These are phyloP conservation scores for Dactylis glomerata DNA, from an alignment of 176 grass and related monocot species.

Conservation along the genomic window DNA sequence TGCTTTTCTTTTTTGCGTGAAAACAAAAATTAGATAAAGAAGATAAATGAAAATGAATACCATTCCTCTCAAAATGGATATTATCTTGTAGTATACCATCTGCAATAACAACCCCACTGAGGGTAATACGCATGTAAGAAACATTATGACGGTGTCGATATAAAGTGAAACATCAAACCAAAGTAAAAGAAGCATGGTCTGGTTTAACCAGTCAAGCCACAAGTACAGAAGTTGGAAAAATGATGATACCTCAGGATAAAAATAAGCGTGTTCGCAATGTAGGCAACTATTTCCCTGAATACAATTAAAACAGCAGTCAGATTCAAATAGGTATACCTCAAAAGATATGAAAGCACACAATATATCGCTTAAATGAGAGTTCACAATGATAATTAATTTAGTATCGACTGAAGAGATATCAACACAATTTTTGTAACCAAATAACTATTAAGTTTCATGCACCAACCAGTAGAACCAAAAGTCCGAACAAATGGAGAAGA, in stretches of 20 bases:
- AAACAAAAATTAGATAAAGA: neutral
- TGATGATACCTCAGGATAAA: constrained; percentile 84
- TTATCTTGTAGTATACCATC: constrained; percentile 74
- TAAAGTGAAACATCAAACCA: neutral
- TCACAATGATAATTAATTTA: neutral
- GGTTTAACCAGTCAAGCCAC: neutral
- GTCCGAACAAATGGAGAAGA: too few relatives aligned
- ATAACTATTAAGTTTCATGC: too few relatives aligned
- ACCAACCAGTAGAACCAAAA: too few relatives aligned
- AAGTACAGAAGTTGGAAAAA: neutral
- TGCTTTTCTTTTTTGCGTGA: neutral
- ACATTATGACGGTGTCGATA: neutral
- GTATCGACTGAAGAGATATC: neutral
- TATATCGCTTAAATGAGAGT: neutral
- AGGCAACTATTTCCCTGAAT: constrained; percentile 96
- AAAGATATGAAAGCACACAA: neutral
- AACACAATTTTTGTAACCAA: constrained; percentile 4
- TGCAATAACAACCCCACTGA: constrained; percentile 94
- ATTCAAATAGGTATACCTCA: constrained; percentile 2
- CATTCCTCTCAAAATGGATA: constrained; percentile 79
- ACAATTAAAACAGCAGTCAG: constrained; percentile 26
- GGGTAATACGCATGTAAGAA: constrained; percentile 30
- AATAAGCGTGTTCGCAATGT: constrained; percentile 87
- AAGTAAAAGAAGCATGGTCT: neutral
- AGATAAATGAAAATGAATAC: constrained; percentile 41